Percentiles rank a stretch among this genome's conserved stretches.
These are phyloP conservation scores for Vitis amurensis DNA, from an alignment of 164 flowering plant species.

Conservation along the genomic window DNA sequence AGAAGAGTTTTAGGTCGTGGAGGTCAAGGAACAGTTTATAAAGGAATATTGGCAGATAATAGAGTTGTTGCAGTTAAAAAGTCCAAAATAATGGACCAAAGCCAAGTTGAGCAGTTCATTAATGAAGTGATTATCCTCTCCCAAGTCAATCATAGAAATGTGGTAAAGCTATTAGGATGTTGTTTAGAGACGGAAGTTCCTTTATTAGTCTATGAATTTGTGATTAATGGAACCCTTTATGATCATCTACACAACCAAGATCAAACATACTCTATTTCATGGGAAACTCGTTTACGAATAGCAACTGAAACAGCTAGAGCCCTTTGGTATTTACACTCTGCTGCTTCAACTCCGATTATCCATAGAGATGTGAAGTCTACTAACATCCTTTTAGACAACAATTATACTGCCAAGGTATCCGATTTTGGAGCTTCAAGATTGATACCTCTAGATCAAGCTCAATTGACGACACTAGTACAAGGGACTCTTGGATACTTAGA, in stretches of 20 bases:
- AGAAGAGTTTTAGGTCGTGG: constrained; percentile 41
- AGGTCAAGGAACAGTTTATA: constrained; percentile 47
- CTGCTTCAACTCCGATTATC: constrained; percentile 33
- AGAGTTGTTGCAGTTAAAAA: constrained; percentile 45
- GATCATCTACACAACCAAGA: constrained; percentile 24
- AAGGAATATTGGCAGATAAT: constrained; percentile 34
- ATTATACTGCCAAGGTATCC: constrained; percentile 32
- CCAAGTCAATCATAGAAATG: constrained; percentile 50
- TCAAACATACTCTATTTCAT: constrained; percentile 10
- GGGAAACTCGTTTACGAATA: constrained; percentile 32
- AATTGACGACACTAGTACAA: constrained; percentile 32
- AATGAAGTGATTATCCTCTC: constrained; percentile 48
- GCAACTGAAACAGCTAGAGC: constrained; percentile 37
- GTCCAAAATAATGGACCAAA: constrained; percentile 36
- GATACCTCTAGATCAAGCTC: constrained; percentile 27
- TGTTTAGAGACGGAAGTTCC: constrained; percentile 51
- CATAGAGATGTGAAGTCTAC: constrained; percentile 33
- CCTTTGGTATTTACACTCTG: constrained; percentile 37
- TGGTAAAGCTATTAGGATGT: constrained; percentile 44
- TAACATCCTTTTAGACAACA: constrained; percentile 39
- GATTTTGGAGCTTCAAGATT: constrained; percentile 43
- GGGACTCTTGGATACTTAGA: constrained; percentile 48
- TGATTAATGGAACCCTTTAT: constrained; percentile 43
- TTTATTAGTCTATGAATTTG: constrained; percentile 47
- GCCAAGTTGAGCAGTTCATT: constrained; percentile 45